phyloP scores from a whole-genome alignment of 2,329 filamentous ascomycete species.

The Trichoderma endophyticum region DNA sequence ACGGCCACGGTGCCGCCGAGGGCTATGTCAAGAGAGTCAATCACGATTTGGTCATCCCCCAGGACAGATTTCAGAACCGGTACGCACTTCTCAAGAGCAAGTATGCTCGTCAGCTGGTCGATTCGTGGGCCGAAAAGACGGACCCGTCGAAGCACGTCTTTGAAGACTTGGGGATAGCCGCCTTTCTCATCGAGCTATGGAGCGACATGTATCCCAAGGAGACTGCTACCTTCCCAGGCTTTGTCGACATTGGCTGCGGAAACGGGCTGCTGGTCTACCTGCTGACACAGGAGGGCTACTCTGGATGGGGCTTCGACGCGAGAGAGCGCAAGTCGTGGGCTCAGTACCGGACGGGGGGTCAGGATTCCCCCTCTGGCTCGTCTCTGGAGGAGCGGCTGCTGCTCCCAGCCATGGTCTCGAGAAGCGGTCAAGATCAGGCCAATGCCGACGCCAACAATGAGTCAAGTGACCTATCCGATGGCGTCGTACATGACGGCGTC shows the following conservation, averaged over 20 bases:
- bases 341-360: constrained; percentile 53
- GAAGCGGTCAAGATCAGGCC: neutral
- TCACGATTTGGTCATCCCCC: constrained; percentile 77
- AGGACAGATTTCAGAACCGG: constrained; percentile 74
- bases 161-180: constrained; percentile 86
- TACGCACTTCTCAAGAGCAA: constrained; percentile 76
- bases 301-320: constrained; percentile 89
- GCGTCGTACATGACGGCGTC: constrained; percentile 53
- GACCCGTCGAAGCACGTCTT: constrained; percentile 92
- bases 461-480: neutral
- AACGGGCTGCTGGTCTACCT: constrained; percentile 89
- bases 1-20: constrained; percentile 60
- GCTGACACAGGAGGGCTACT: constrained; percentile 74
- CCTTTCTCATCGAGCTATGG: constrained; percentile 93
- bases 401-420: constrained; percentile 40
- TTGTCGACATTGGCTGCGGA: constrained; percentile 93
- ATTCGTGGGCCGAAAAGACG: constrained; percentile 80
- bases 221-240: constrained; percentile 66
- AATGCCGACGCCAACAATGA: neutral
- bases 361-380: constrained; percentile 28
- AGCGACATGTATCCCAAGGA: constrained; percentile 67
- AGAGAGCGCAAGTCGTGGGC: constrained; percentile 81
- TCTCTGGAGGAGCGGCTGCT: constrained; percentile 48
- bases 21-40: constrained; percentile 77
- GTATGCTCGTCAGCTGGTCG: constrained; percentile 69